Evolutionary conservation across 768 basidiomycete genomes (phyloP).

Genomic region (Russula lepida): DNA sequence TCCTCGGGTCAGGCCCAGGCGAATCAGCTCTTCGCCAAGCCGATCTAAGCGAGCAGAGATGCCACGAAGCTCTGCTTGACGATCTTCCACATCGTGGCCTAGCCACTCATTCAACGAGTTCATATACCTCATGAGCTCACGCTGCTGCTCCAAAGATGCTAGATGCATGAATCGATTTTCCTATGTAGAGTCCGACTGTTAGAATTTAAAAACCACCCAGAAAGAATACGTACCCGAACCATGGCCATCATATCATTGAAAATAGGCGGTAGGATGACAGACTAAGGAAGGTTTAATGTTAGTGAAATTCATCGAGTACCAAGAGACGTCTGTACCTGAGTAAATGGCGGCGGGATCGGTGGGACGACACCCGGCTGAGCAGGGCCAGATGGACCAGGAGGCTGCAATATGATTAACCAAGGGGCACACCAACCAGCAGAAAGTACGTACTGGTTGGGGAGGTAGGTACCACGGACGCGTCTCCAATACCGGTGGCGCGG

Average conservation of each 20-base stretch:
- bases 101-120: conserved; percentile 70
- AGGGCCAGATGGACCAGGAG: background rate
- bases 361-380: background rate
- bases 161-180: conserved; percentile 68
- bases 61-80: conserved; percentile 62
- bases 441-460: background rate
- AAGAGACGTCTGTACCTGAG: conserved; percentile 21
- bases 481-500: background rate
- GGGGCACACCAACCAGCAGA: background rate
- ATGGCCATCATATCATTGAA: conserved; percentile 67
- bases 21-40: conserved; percentile 37
- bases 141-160: conserved; percentile 70
- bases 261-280: conserved; percentile 48
- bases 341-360: conserved; percentile 14
- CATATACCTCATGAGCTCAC: conserved; percentile 77
- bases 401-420: conserved; percentile 2
- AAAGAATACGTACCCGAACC: conserved; percentile 42
- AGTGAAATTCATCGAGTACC: background rate
- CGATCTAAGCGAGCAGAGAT: conserved; percentile 55
- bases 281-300: conserved; percentile 31
- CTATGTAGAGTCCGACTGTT: conserved; percentile 31
- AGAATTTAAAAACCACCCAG: background rate
- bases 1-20: conserved; percentile 26
- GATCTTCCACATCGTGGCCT: conserved; percentile 66
- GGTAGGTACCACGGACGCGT: background rate